A percentile compares a stretch with the other conserved stretches of the same genome.
phyloP scores from a whole-genome alignment of 352 stramenopile genomes.

The Halophytophthora polymorphica region DNA sequence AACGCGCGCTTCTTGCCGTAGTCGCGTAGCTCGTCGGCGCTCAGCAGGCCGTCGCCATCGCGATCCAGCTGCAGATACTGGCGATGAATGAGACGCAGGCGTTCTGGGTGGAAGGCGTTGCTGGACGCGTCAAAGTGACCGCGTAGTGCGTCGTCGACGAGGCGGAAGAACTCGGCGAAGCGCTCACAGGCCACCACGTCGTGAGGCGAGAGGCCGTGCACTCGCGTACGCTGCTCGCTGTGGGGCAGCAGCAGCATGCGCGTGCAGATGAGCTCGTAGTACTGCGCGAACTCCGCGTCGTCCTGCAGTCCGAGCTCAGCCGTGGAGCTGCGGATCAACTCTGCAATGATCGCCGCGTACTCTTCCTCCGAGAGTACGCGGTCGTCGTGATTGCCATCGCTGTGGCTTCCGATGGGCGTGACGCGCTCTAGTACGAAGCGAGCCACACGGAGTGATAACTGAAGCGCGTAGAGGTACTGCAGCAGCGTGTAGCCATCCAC shows the following conservation, averaged over 20 bases:
- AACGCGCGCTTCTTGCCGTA: constrained; percentile 74
- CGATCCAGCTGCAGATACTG: constrained; percentile 67
- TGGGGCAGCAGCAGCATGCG: constrained; percentile 55
- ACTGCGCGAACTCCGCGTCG: constrained; percentile 43
- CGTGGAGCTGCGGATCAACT: constrained; percentile 19
- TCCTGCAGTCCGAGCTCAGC: constrained; percentile 20
- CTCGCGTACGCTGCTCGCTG: constrained; percentile 23
- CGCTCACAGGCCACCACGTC: constrained; percentile 29
- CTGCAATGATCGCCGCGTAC: constrained; percentile 25
- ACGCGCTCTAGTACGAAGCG: constrained; percentile 14
- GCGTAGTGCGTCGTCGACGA: constrained; percentile 30
- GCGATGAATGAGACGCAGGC: constrained; percentile 41
- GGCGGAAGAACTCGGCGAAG: constrained; percentile 40
- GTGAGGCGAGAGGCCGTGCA: constrained; percentile 21
- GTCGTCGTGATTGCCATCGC: constrained; percentile 6
- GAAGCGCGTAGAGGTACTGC: constrained; percentile 43
- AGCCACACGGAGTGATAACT: constrained; percentile 30
- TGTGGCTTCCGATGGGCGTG: constrained; percentile 3
- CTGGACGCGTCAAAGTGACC: constrained; percentile 26
- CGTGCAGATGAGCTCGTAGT: constrained; percentile 61
- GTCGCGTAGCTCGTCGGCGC: constrained; percentile 35
- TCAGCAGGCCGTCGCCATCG: constrained; percentile 61
- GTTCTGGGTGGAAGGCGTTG: constrained; percentile 34
- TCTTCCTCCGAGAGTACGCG: constrained; percentile 29
- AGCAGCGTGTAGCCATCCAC: constrained; percentile 45